Conservation (phyloP, 1,284 basidiomycete species). For the Trichosporon ovoides region DNA sequence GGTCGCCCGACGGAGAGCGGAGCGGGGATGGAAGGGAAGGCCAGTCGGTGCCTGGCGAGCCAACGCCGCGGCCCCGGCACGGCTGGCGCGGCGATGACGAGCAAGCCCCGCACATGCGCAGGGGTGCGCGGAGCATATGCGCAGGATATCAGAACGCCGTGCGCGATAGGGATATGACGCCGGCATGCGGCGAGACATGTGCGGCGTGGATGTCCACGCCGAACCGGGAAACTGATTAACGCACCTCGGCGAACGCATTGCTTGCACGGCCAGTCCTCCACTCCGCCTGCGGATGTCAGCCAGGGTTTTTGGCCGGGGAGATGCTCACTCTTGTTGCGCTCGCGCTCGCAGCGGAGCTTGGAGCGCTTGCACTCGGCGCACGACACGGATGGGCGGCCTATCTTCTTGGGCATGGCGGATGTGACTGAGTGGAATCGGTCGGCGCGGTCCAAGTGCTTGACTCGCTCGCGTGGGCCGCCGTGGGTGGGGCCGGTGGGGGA, state of each 20-base stretch:
- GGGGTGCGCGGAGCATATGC: not conserved
- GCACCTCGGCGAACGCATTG: slow-evolving; percentile 4
- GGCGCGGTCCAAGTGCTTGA: too few species aligned
- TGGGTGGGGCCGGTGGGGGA: too few species aligned
- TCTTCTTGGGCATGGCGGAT: slow-evolving; percentile 2
- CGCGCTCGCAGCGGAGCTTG: not conserved
- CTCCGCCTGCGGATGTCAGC: not conserved
- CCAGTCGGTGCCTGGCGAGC: too few species aligned
- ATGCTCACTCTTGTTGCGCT: not conserved
- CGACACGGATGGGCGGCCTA: slow-evolving; percentile 1
- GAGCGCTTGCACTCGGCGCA: slow-evolving; percentile 5
- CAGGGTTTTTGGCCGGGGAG: too few species aligned
- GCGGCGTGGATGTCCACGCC: not conserved
- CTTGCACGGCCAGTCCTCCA: slow-evolving; percentile 2
- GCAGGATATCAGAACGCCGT: not conserved
- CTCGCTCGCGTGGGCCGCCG: too few species aligned
- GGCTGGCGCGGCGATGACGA: not conserved
- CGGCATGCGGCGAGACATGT: not conserved
- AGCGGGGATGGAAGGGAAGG: not conserved
- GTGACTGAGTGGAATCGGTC: not conserved
- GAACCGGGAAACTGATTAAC: slow-evolving; percentile 2
- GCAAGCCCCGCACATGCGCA: not conserved
- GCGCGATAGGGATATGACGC: not conserved
- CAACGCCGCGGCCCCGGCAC: too few species aligned
- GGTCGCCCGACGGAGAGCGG: not conserved